Evolutionary conservation across 768 basidiomycete species (phyloP).

Genomic region (Agrocybe chaxingu): DNA sequence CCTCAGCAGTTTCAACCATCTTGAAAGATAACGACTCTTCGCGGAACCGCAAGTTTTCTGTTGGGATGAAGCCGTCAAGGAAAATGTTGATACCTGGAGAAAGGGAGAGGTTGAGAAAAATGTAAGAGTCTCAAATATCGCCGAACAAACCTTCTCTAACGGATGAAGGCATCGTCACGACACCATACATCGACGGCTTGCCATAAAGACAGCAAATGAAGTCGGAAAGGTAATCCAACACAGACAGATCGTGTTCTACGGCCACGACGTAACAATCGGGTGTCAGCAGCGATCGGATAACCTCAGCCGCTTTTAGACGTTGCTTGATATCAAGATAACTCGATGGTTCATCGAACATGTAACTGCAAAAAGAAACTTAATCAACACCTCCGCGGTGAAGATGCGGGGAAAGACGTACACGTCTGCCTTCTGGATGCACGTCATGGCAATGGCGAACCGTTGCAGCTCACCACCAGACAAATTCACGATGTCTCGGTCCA

Average conservation of each 20-base stretch:
- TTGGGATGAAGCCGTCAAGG: constrained; percentile 97
- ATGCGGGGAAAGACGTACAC: constrained; percentile 56
- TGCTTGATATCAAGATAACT: constrained; percentile 97
- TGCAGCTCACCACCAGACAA: constrained; percentile 97
- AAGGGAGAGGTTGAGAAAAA: neutral
- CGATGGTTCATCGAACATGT: constrained; percentile 99
- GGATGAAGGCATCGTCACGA: constrained; percentile 98
- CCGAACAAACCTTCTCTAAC: constrained; percentile 82
- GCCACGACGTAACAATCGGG: constrained; percentile 92
- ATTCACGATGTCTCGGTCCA: constrained; percentile 81
- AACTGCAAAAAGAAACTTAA: constrained; percentile 40
- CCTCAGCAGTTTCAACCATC: constrained; percentile 96
- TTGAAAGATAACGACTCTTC: constrained; percentile 96
- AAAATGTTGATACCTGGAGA: constrained; percentile 94
- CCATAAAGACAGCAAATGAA: constrained; percentile 98
- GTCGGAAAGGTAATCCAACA: constrained; percentile 97
- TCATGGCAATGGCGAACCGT: constrained; percentile 97
- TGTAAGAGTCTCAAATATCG: neutral
- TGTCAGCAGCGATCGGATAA: constrained; percentile 82
- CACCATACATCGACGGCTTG: constrained; percentile 95
- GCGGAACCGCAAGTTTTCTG: constrained; percentile 97
- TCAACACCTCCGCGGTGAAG: neutral
- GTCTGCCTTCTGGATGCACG: constrained; percentile 92
- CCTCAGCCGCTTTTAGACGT: constrained; percentile 90
- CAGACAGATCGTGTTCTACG: constrained; percentile 98